Conservation (phyloP, 345 rosid genomes). For the rapeseed (Brassica napus) region Da-Ae NC_063452.1:58203501-58204000, state of each 20-base stretch:
- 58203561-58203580: conserved; percentile 83
- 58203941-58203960: conserved; percentile 43
- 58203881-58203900: conserved; percentile 38
- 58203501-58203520: conserved; percentile 50
- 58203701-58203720: conserved; percentile 88
- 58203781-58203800: conserved; percentile 73
- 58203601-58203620: conserved; percentile 44
- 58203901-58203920: conserved; percentile 43
- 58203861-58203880: conserved; percentile 14
- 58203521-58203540: conserved; percentile 72
- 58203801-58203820: conserved; percentile 59
- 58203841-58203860: conserved; percentile 48
- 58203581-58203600: conserved; percentile 95
- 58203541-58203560: conserved; percentile 83
- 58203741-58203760: conserved; percentile 88
- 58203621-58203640: conserved; percentile 35
- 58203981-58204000: conserved; percentile 56
- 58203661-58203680: conserved; percentile 49
- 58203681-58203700: conserved; percentile 85
- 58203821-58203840: conserved; percentile 63
- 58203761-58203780: conserved; percentile 91
- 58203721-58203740: conserved; percentile 79
- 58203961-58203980: conserved; percentile 58
- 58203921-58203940: conserved; percentile 42
- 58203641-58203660: conserved; percentile 48